Evolutionary conservation across 2,329 filamentous ascomycete genomes (phyloP).

Genomic region (Nectriaceae sp.): DNA sequence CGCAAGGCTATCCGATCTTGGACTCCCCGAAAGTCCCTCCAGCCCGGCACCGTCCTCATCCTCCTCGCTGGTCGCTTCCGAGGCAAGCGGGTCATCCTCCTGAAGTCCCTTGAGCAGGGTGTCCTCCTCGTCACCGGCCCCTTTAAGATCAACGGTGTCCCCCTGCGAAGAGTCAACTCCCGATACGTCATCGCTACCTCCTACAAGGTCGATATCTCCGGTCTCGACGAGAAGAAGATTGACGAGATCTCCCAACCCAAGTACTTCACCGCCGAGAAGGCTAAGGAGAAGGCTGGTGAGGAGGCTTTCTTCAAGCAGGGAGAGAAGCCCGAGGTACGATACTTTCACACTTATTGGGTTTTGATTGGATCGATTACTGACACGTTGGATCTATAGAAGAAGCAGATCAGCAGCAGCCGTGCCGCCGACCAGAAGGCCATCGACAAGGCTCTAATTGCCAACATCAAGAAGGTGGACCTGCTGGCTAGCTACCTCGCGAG

Average conservation of each 20-base stretch:
- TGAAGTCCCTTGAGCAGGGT: slow-evolving; percentile 96
- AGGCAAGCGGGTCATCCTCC: slow-evolving; percentile 98
- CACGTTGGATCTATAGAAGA: slow-evolving; percentile 69
- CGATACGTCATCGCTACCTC: slow-evolving; percentile 93
- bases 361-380: slow-evolving; percentile 23
- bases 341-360: not conserved
- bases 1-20: slow-evolving; percentile 92
- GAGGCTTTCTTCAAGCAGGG: slow-evolving; percentile 99
- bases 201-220: slow-evolving; percentile 79
- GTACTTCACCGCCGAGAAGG: slow-evolving; percentile 98
- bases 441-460: slow-evolving; percentile 92
- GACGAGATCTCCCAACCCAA: slow-evolving; percentile 72
- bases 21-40: slow-evolving; percentile 84
- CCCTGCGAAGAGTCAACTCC: slow-evolving; percentile 90
- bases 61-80: slow-evolving; percentile 99
- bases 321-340: slow-evolving; percentile 91
- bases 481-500: slow-evolving; percentile 91
- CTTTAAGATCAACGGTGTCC: slow-evolving; percentile 99
- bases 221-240: slow-evolving; percentile 89
- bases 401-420: slow-evolving; percentile 88
- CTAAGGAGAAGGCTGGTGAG: slow-evolving; percentile 92
- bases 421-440: slow-evolving; percentile 98
- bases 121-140: slow-evolving; percentile 98
- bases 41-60: slow-evolving; percentile 96
- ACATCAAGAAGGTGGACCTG: slow-evolving; percentile 97